Evolutionary conservation across 352 stramenopile genomes (phyloP).

Genomic region (Blastocystis sp.): DNA sequence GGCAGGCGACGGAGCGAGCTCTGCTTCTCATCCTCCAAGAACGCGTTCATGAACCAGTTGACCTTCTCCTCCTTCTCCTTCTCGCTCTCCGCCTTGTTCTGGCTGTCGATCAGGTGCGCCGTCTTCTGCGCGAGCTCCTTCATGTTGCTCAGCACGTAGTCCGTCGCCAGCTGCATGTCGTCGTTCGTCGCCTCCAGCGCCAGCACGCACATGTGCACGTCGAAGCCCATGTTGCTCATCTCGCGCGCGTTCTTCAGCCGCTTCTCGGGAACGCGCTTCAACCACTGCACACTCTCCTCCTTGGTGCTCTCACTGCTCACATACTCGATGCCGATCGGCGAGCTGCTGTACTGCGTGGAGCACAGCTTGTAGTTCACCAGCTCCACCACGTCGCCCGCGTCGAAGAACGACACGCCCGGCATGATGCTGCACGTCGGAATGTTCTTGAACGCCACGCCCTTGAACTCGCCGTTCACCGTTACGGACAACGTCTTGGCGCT

Average conservation of each 20-base stretch:
- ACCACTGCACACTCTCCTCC: conserved; percentile 49
- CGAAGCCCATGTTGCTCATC: conserved; percentile 60
- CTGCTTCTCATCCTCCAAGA: conserved; percentile 65
- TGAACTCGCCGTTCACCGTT: conserved; percentile 63
- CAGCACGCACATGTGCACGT: conserved; percentile 54
- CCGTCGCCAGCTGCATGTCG: conserved; percentile 15
- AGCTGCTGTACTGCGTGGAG: conserved; percentile 1
- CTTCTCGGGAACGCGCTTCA: conserved; percentile 59
- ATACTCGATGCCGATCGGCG: conserved; percentile 39
- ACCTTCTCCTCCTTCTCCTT: conserved; percentile 24
- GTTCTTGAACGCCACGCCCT: conserved; percentile 64
- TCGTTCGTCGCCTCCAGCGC: conserved; percentile 60
- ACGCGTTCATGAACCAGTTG: conserved; percentile 62
- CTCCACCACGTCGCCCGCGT: conserved; percentile 66
- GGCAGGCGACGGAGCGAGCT: background rate
- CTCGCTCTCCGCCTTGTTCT: conserved; percentile 53
- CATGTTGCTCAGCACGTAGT: conserved; percentile 54
- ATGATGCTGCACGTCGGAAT: conserved; percentile 8
- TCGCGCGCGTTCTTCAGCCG: conserved; percentile 22
- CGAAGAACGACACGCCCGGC: conserved; percentile 63
- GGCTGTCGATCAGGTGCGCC: conserved; percentile 9
- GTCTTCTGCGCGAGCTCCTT: conserved; percentile 46
- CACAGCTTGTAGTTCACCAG: conserved; percentile 52
- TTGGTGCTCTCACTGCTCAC: conserved; percentile 54
- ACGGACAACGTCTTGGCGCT: conserved; percentile 20